Conservation (phyloP, 768 basidiomycete species). For the Phaffia tasmanica region DNA sequence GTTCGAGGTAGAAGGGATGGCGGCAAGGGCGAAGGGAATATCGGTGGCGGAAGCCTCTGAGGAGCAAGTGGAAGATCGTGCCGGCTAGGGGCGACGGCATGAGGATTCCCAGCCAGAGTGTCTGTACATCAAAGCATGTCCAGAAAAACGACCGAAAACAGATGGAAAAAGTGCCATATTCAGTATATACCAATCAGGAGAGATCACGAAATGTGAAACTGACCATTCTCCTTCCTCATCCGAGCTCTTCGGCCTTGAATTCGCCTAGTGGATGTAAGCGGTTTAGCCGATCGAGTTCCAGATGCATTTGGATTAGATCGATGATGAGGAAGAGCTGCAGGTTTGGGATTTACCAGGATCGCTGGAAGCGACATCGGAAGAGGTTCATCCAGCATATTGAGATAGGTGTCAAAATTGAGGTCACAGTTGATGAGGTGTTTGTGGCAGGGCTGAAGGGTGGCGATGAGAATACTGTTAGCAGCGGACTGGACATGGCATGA, state of each 20-base stretch:
- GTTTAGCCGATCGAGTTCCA: background rate
- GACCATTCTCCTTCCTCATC: slow-evolving; percentile 21
- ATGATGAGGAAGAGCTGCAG: slow-evolving; percentile 16
- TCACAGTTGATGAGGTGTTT: too few relatives aligned
- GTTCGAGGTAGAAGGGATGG: slow-evolving; percentile 23
- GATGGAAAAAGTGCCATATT: background rate
- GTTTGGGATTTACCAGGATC: slow-evolving; percentile 22
- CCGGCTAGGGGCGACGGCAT: slow-evolving; percentile 10
- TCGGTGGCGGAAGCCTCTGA: slow-evolving; percentile 1
- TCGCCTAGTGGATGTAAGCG: slow-evolving; percentile 5
- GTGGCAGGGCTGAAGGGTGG: too few relatives aligned
- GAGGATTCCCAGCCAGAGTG: slow-evolving; percentile 19
- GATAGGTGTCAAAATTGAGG: too few relatives aligned
- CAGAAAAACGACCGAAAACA: background rate
- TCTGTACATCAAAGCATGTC: slow-evolving; percentile 5
- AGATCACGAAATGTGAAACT: background rate
- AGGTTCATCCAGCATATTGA: background rate
- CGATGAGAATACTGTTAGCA: too few relatives aligned
- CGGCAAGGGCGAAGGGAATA: slow-evolving; percentile 15
- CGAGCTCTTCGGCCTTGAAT: slow-evolving; percentile 17
- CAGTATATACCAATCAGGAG: background rate
- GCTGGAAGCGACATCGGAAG: slow-evolving; percentile 22
- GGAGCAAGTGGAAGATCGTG: slow-evolving; percentile 14
- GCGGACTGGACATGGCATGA: too few relatives aligned
- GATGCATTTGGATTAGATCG: slow-evolving; percentile 1